Percentiles rank a stretch among this genome's conserved stretches.
These are phyloP conservation scores for Balakata baccata DNA, from an alignment of 345 rosid species.

Conservation along the genomic window DNA sequence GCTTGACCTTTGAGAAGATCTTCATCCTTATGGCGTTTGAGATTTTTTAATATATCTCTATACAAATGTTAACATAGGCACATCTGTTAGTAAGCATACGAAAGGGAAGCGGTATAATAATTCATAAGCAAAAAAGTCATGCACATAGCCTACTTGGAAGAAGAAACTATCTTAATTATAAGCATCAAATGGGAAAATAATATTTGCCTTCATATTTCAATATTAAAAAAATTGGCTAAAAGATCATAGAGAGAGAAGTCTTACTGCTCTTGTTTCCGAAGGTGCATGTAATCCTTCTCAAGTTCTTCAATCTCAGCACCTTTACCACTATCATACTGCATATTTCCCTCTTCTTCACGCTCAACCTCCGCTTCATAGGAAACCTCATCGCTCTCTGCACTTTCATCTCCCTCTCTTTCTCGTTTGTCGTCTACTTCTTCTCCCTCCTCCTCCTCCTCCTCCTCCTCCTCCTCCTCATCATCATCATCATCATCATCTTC, in stretches of 20 bases:
- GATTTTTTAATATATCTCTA: constrained; percentile 67
- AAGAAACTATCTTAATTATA: not conserved
- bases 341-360: constrained; percentile 20
- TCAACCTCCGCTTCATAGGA: constrained; percentile 7
- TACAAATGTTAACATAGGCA: not conserved
- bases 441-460: constrained; percentile 3
- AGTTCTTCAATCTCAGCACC: constrained; percentile 78
- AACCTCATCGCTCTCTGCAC: constrained; percentile 4
- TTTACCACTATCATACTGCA: constrained; percentile 22
- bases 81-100: not conserved
- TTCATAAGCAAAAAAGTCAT: no score
- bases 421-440: not conserved
- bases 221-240: not conserved
- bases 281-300: constrained; percentile 68
- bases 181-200: not conserved
- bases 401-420: not conserved
- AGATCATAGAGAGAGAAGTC: constrained; percentile 11
- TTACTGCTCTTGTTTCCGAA: constrained; percentile 72
- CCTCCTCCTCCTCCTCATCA: not conserved
- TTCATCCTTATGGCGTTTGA: constrained; percentile 73
- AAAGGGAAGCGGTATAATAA: no score
- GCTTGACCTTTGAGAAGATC: constrained; percentile 87
- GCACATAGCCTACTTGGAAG: not conserved
- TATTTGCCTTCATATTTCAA: not conserved
- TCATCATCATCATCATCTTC: not conserved